Evolutionary conservation across 2,329 filamentous ascomycete species (phyloP), one percentile per base, ranked within the genome.

Genomic region (Cordyceps fumosorosea): DNA sequence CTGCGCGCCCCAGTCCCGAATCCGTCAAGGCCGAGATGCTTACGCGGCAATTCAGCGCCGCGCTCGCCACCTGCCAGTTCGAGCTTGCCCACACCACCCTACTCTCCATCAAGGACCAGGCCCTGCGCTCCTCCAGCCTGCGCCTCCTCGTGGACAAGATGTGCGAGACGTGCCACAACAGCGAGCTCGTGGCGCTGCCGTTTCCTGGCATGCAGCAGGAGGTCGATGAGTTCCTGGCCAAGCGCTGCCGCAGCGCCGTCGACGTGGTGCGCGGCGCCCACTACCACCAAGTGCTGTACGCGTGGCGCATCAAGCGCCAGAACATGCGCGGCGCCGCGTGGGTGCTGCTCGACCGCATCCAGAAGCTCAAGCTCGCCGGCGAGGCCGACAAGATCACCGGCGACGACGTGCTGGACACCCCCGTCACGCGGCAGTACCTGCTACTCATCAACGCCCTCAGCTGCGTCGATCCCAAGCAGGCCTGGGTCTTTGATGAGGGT

Each of bases 371-470:
- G 64, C 76, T 78, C 29, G 79, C 83, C 0, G 83, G 84, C 26
- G 83, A 86, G 65, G 84, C 82, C 3, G 83, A 88, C 64, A 80
- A 78, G 64, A 74, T 82, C n/a, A 68, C 77, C 1, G 77, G 77
- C 4, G 81, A 81, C 20, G 85, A 87, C 64, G 78, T 80, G 4
- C 76, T 86, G 12, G 85, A 88, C 67, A 88, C 85, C 0, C 80
- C 81, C 0, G 81, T 90, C 37, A 86, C 88, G 53, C 85, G 89
- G 67, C 89, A 91, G 69, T 95, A 96, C 69, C 78, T 98, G n/a
- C 82, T 92, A 64, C 83, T 99, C 51, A 96, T 99, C 77, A 99
- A 99, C 72, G 88, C 91, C 1, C 80, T 99, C 64, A 91, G 89
- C 66, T 96, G 91, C 66, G 91, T 97, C 47, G 86, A 90, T 55